Evolutionary conservation across 1,284 basidiomycete species (phyloP).

Genomic region (Naganishia cerealis): DNA sequence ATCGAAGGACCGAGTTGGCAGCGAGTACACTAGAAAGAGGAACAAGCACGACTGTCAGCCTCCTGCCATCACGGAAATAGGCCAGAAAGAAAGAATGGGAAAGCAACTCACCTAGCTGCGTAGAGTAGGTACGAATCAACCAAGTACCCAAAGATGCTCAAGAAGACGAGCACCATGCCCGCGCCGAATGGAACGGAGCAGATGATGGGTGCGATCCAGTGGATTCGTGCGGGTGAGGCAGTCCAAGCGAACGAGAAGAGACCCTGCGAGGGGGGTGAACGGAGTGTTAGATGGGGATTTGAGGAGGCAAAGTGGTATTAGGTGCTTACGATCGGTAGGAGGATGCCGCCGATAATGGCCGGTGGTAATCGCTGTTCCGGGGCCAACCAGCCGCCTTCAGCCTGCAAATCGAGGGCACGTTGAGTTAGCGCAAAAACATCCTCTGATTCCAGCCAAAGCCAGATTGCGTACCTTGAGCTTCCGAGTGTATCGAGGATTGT

Average conservation of each 20-base stretch:
- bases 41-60: conserved; percentile 4
- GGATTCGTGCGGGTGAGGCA: conserved; percentile 58
- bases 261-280: conserved; percentile 10
- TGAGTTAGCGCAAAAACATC: not conserved
- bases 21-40: conserved; percentile 35
- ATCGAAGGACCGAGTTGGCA: conserved; percentile 54
- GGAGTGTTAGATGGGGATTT: not conserved
- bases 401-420: not conserved
- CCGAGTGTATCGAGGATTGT: conserved; percentile 40
- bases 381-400: conserved; percentile 35
- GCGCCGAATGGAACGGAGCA: conserved; percentile 63
- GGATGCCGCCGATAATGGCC: conserved; percentile 61
- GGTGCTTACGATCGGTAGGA: conserved; percentile 58
- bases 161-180: conserved; percentile 44
- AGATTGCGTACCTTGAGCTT: conserved; percentile 21
- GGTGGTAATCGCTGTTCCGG: conserved; percentile 62
- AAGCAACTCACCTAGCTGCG: conserved; percentile 54
- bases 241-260: conserved; percentile 58
- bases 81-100: not conserved
- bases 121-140: conserved; percentile 67
- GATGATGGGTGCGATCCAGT: conserved; percentile 66
- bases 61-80: not conserved
- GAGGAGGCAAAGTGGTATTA: not conserved
- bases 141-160: conserved; percentile 56
- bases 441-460: too few relatives aligned